These are phyloP conservation scores for Aspergillus kassunensis DNA, from an alignment of 495 filamentous ascomycete species.

Conservation along the genomic window DNA sequence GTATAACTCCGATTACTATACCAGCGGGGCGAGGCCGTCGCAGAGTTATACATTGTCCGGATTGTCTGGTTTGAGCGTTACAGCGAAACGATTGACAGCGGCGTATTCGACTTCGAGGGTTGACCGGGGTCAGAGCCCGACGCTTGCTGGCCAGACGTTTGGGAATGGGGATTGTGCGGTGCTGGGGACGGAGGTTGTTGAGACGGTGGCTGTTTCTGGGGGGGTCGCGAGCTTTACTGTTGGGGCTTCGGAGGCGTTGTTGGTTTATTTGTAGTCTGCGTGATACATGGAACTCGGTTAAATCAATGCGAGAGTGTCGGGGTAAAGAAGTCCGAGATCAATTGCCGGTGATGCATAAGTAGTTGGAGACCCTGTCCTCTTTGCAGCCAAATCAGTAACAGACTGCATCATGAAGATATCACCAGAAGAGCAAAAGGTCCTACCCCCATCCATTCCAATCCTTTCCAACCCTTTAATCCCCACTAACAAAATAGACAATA, in stretches of 20 bases:
- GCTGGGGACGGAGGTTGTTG: slow-evolving; percentile 38
- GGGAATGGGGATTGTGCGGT: slow-evolving; percentile 49
- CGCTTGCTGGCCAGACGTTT: slow-evolving; percentile 52
- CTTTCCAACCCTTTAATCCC: no score
- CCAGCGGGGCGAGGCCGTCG: slow-evolving; percentile 39
- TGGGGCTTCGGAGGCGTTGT: slow-evolving; percentile 51
- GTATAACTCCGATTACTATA: slow-evolving; percentile 58
- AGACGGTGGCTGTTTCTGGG: slow-evolving; percentile 34
- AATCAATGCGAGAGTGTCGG: neutral
- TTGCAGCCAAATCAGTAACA: neutral
- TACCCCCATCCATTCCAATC: no score
- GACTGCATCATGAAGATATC: neutral
- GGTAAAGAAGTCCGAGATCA: neutral
- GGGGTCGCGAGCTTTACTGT: slow-evolving; percentile 45
- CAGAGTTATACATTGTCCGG: slow-evolving; percentile 47
- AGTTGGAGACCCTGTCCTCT: neutral
- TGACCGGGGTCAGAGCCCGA: slow-evolving; percentile 44
- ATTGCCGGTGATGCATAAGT: no score
- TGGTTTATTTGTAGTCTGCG: slow-evolving; percentile 43
- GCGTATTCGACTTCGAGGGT: slow-evolving; percentile 44
- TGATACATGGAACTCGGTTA: no score
- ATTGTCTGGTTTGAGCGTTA: slow-evolving; percentile 32
- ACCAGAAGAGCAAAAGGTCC: slow-evolving; percentile 1
- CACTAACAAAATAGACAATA: slow-evolving; percentile 21
- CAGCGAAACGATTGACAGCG: slow-evolving; percentile 52